Conservation (phyloP, 139 green algal species). For the Coelastrella sp. region DNA sequence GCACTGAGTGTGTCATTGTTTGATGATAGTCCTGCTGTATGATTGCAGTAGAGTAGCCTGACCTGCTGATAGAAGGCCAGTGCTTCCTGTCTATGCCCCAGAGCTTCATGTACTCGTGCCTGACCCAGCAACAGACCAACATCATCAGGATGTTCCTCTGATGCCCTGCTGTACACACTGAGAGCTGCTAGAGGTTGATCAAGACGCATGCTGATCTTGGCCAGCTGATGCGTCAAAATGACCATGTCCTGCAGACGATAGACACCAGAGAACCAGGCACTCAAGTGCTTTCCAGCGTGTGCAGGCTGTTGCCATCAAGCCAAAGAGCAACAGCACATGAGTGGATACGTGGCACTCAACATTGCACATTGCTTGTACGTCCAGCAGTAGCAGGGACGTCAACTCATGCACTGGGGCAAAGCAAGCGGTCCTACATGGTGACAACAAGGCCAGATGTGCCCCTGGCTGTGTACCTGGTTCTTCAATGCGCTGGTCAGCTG, state of each 20-base stretch:
- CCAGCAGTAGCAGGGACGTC: too few species aligned
- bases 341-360: background rate
- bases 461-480: constrained; percentile 30
- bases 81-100: constrained; percentile 72
- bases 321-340: background rate
- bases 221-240: constrained; percentile 71
- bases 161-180: constrained; percentile 65
- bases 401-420: too few species aligned
- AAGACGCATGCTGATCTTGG: constrained; percentile 79
- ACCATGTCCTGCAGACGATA: constrained; percentile 57
- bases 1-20: too few species aligned
- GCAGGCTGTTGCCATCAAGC: too few species aligned
- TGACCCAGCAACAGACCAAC: constrained; percentile 72
- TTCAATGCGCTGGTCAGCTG: constrained; percentile 75
- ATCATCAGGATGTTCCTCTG: constrained; percentile 63
- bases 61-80: constrained; percentile 69
- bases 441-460: too few species aligned
- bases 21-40: too few species aligned
- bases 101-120: constrained; percentile 77
- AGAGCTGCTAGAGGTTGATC: constrained; percentile 81
- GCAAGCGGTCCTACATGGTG: too few species aligned
- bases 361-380: too few species aligned
- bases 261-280: background rate
- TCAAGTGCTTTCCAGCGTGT: too few species aligned
- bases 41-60: too few species aligned